Conservation (phyloP, 257 asterid species). For the Apocynum venetum region DNA sequence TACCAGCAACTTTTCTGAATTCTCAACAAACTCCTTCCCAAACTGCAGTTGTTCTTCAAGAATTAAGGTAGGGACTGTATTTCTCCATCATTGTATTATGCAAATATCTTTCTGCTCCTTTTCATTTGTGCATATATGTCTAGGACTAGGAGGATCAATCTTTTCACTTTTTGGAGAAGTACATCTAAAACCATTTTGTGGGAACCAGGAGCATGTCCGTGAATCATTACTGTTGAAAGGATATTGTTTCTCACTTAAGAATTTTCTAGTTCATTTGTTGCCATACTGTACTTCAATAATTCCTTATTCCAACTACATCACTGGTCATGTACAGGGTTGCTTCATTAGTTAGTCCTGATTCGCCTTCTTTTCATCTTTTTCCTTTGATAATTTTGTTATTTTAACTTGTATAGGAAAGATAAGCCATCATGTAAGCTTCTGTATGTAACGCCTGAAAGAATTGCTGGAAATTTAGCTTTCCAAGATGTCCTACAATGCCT, state of each 20-base stretch:
- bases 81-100: conserved; percentile 3
- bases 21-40: conserved; percentile 84
- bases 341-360: background rate
- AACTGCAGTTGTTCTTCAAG: conserved; percentile 78
- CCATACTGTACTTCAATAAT: background rate
- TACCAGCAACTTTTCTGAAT: conserved; percentile 93
- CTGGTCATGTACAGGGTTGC: background rate
- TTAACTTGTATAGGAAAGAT: conserved; percentile 62
- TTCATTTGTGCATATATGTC: background rate
- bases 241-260: background rate
- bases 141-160: background rate
- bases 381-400: conserved; percentile 4
- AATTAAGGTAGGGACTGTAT: conserved; percentile 56
- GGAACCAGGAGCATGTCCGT: background rate
- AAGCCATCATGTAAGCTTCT: conserved; percentile 91
- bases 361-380: background rate
- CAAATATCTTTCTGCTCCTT: background rate
- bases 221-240: background rate
- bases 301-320: background rate
- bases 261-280: background rate
- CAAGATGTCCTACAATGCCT: conserved; percentile 67
- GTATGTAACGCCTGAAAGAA: conserved; percentile 94
- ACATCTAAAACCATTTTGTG: background rate
- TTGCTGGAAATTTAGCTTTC: conserved; percentile 83
- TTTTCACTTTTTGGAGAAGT: background rate